Evolutionary conservation across 345 rosid genomes (phyloP).

Genomic region (Eucalyptus marginata): DNA sequence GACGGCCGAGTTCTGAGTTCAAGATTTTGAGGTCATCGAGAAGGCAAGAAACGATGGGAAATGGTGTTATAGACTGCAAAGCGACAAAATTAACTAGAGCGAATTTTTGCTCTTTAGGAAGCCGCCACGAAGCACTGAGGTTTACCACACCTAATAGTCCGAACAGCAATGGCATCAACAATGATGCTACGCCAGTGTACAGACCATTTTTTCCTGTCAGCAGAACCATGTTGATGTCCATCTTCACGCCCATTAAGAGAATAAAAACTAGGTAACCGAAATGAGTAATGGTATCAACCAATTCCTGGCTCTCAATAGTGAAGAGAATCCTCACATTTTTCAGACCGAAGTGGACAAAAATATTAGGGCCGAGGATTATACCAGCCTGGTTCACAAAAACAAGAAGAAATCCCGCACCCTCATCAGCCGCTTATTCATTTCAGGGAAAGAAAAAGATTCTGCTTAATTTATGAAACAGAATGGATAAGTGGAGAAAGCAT

Average conservation of each 20-base stretch:
- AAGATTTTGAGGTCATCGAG: conserved; percentile 1
- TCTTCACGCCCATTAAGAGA: conserved; percentile 12
- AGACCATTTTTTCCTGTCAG: not conserved
- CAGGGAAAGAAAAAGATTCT: not conserved
- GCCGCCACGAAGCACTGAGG: not conserved
- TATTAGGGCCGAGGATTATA: not conserved
- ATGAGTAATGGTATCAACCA: not conserved
- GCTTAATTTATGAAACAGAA: not conserved
- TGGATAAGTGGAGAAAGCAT: not conserved
- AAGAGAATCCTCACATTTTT: not conserved
- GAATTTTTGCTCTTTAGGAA: not conserved
- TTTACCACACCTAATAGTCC: not conserved
- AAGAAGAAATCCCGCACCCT: not conserved
- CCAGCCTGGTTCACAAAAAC: not conserved
- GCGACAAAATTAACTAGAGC: not conserved
- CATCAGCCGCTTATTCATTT: not conserved
- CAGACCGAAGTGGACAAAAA: not conserved
- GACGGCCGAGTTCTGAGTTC: conserved; percentile 14
- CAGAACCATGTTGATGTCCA: not conserved
- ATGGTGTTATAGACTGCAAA: not conserved
- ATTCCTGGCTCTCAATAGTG: not conserved
- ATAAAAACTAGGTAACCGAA: conserved; percentile 3
- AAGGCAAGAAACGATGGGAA: not conserved
- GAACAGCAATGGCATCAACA: not conserved
- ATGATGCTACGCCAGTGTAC: not conserved